Conservation (phyloP, 2,329 filamentous ascomycete species). For the Ophiocordyceps camponoti-saundersi region DNA sequence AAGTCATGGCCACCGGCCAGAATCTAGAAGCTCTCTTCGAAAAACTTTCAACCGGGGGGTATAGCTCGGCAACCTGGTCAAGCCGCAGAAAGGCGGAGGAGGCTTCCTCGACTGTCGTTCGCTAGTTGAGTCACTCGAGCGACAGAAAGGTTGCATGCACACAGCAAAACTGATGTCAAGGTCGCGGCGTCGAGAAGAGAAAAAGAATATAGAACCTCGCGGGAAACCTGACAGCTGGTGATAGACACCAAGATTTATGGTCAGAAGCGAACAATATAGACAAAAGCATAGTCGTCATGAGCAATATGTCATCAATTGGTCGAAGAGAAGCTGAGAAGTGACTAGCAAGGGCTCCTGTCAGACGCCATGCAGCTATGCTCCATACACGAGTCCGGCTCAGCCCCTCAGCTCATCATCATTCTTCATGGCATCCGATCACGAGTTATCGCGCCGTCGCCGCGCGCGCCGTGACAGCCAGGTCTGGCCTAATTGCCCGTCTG, state of each 20-base stretch:
- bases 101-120: neutral
- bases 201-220: neutral
- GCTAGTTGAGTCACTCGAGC: neutral
- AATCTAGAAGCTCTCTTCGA: constrained; percentile 7
- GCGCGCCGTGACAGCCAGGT: neutral
- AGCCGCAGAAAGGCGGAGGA: neutral
- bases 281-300: neutral
- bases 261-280: neutral
- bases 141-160: neutral
- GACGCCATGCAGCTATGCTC: neutral
- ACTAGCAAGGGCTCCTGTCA: neutral
- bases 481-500: neutral
- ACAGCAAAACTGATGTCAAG: neutral
- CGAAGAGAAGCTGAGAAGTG: neutral
- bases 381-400: neutral
- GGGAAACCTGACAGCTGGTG: neutral
- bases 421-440: neutral
- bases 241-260: neutral
- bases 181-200: neutral
- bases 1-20: constrained; percentile 5
- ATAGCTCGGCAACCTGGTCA: neutral
- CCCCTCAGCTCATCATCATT: neutral
- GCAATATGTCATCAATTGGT: neutral
- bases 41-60: neutral
- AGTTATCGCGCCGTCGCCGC: neutral